phyloP scores from a whole-genome alignment of 2,329 filamentous ascomycete species.

The Didymella pomorum region DNA sequence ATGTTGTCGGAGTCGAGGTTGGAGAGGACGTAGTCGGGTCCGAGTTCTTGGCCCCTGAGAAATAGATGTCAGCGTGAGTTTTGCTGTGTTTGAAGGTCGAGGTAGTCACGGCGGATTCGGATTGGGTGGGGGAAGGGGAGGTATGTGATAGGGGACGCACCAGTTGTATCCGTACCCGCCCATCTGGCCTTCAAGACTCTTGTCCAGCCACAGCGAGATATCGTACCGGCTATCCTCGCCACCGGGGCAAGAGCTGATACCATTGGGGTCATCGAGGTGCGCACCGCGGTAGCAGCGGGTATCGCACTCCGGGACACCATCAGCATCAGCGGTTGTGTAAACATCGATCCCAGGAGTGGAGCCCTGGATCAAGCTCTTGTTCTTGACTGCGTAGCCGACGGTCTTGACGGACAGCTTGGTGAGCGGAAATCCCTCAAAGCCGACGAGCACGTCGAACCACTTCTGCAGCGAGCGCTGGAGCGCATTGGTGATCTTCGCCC shows the following conservation, averaged over 20 bases:
- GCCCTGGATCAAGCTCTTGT: conserved; percentile 31
- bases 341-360: background rate
- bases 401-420: conserved; percentile 52
- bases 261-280: background rate
- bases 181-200: conserved; percentile 50
- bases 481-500: conserved; percentile 48
- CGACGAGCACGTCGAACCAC: conserved; percentile 57
- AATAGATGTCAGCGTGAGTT: too few relatives aligned
- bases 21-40: background rate
- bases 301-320: background rate
- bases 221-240: conserved; percentile 53
- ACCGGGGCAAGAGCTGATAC: conserved; percentile 29
- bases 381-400: conserved; percentile 55
- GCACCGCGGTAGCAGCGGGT: background rate
- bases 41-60: background rate
- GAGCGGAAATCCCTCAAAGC: conserved; percentile 57
- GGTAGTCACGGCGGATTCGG: too few relatives aligned
- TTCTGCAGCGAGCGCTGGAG: conserved; percentile 50
- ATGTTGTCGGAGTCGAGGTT: background rate
- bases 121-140: too few relatives aligned
- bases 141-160: too few relatives aligned
- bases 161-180: conserved; percentile 55
- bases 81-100: background rate
- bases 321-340: background rate
- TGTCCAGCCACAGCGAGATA: conserved; percentile 56